Evolutionary conservation across 768 basidiomycete species (phyloP).

Genomic region (Royoungia palumana): DNA sequence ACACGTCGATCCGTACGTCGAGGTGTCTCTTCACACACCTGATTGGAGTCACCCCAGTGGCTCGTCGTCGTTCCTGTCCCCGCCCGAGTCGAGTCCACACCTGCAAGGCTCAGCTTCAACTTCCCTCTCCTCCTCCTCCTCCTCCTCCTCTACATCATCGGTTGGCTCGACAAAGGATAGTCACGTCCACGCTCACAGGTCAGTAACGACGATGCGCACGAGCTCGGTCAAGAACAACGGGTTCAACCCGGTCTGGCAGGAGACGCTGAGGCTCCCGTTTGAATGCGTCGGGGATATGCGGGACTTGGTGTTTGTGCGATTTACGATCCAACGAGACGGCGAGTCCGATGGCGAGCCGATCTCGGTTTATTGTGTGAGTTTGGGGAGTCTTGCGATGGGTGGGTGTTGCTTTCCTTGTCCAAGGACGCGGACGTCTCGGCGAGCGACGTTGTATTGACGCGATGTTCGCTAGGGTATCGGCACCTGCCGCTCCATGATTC

Average conservation of each 20-base stretch:
- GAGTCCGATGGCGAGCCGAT: constrained; percentile 59
- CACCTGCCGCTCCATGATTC: constrained; percentile 88
- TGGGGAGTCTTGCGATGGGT: constrained; percentile 76
- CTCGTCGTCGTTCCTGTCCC: constrained; percentile 9
- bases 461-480: constrained; percentile 61
- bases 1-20: constrained; percentile 71
- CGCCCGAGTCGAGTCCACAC: constrained; percentile 3
- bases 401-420: constrained; percentile 17
- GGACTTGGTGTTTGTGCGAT: constrained; percentile 81
- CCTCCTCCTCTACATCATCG: constrained; percentile 2
- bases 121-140: constrained; percentile 10
- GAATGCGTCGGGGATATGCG: constrained; percentile 71
- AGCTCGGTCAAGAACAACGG: constrained; percentile 77
- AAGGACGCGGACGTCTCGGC: too few relatives aligned
- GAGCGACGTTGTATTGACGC: neutral
- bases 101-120: constrained; percentile 2
- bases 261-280: constrained; percentile 67
- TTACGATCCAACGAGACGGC: constrained; percentile 69
- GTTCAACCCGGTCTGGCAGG: constrained; percentile 88
- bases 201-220: constrained; percentile 56
- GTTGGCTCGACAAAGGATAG: constrained; percentile 11
- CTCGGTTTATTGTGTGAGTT: constrained; percentile 68
- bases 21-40: constrained; percentile 73
- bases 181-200: constrained; percentile 34
- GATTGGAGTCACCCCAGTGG: constrained; percentile 52